Evolutionary conservation across 768 basidiomycete species (phyloP), one percentile per base, ranked within the genome.

Genomic region (Sistotremastrum niveocremeum): DNA sequence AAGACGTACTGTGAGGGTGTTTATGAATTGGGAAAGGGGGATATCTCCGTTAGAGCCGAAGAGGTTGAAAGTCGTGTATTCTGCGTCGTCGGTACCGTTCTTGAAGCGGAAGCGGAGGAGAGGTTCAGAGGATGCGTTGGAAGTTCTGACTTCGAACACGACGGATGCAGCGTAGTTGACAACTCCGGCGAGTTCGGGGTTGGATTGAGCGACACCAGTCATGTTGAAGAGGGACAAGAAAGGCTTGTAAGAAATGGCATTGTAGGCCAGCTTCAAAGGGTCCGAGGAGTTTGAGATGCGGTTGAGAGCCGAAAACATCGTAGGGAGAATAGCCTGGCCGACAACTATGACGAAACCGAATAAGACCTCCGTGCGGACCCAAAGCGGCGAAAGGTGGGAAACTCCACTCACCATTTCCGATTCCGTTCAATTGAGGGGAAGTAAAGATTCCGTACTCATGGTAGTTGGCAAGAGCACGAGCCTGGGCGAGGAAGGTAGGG

Each of bases 211-310:
- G 29, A 72, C 69, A 2, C 74, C 70, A 0, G 80, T 83, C 75
- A 87, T 78, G 60, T 83, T 81, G 67, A 87, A 86, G 39, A 87
- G 60, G 6, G 79, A 79, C 33, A 84, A 48, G 65, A 86, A 81
- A 0, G 84, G 84, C 60, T 86, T 85, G 67, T 86, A 87, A 0
- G 82, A 70, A 43, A 79, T 67, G 7, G 75, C 76, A 33, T 74
- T 65, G 51, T 80, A 73, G 29, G 68, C 60, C 37, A 88, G 55
- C 57, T 79, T 77, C 46, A 77, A 53, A 0, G 78, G 71, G 48
- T 76, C 67, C 3, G 67, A 63, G 3, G 60, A 39, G 51, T 77
- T 69, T 6, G 62, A 62, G 58, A 87, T 77, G 7, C 62, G 62
- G 0, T 64, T 55, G 33, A 87, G 64, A 5, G 73, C 72, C 34